Conservation (phyloP, 768 basidiomycete genomes). For the Hypholoma sublateritium region DNA sequence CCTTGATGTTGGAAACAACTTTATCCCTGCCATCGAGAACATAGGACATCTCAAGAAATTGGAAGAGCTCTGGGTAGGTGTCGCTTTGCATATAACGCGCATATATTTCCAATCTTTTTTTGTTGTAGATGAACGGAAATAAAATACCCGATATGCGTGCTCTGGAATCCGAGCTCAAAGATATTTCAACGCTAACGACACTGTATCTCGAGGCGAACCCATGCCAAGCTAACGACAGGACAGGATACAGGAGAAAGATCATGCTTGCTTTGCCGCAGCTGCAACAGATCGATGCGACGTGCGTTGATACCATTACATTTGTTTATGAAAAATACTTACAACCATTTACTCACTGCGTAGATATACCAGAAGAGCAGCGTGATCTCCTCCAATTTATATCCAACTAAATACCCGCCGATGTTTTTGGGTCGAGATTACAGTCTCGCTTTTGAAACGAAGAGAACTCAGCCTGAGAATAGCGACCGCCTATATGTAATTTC, state of each 20-base stretch:
- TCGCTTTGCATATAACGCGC: not conserved
- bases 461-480: too few relatives aligned
- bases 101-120: not conserved
- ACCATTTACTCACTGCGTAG: not conserved
- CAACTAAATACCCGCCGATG: too few relatives aligned
- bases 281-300: constrained; percentile 96
- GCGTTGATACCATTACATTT: constrained; percentile 30
- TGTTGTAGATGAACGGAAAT: constrained; percentile 82
- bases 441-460: too few relatives aligned
- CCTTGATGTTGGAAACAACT: constrained; percentile 87
- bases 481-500: too few relatives aligned
- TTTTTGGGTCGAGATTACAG: too few relatives aligned
- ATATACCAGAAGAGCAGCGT: constrained; percentile 17
- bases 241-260: constrained; percentile 84
- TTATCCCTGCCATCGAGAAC: constrained; percentile 76
- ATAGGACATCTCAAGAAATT: constrained; percentile 72
- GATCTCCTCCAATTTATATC: not conserved
- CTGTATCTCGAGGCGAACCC: constrained; percentile 97
- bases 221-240: constrained; percentile 76
- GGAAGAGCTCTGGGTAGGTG: constrained; percentile 92
- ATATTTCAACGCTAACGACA: constrained; percentile 69
- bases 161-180: constrained; percentile 65
- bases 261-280: constrained; percentile 87
- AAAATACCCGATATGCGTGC: constrained; percentile 68
- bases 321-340: not conserved